Conservation (phyloP, 108 stramenopile species). For the Cylindrotheca closterium region DNA sequence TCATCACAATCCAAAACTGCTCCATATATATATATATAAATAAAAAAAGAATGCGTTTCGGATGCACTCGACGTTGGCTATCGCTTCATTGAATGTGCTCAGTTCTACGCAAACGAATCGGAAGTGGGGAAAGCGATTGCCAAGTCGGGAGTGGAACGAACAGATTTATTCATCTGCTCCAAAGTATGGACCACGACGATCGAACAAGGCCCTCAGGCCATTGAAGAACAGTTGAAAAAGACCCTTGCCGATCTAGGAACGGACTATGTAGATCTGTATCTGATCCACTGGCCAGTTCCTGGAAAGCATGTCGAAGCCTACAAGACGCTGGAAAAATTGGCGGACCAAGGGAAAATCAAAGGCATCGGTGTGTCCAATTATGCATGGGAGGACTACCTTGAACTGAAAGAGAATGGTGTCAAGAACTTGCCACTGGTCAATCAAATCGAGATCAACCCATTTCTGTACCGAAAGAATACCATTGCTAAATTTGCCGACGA, state of each 20-base stretch:
- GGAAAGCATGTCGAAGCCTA: slow-evolving; percentile 85
- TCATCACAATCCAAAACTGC: too few species aligned
- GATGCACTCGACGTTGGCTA: slow-evolving; percentile 79
- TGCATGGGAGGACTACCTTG: slow-evolving; percentile 81
- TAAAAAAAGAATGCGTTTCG: slow-evolving; percentile 78
- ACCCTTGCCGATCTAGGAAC: slow-evolving; percentile 82
- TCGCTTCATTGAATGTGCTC: slow-evolving; percentile 89
- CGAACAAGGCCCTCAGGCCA: slow-evolving; percentile 73
- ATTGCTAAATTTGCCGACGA: slow-evolving; percentile 65
- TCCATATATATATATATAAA: too few species aligned
- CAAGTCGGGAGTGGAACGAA: slow-evolving; percentile 52
- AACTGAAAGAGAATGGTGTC: slow-evolving; percentile 65
- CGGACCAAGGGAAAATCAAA: slow-evolving; percentile 68
- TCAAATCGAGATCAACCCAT: slow-evolving; percentile 95
- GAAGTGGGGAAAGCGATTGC: slow-evolving; percentile 84
- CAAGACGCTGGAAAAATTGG: slow-evolving; percentile 59
- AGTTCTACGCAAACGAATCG: slow-evolving; percentile 88
- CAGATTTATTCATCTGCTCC: slow-evolving; percentile 82
- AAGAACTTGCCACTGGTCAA: slow-evolving; percentile 70
- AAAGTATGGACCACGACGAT: slow-evolving; percentile 95
- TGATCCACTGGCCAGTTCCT: slow-evolving; percentile 94
- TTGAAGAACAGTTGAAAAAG: slow-evolving; percentile 64
- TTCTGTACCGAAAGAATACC: slow-evolving; percentile 82
- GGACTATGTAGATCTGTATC: slow-evolving; percentile 86
- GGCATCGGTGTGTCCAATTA: slow-evolving; percentile 70